Conservation (phyloP, 129 eudicot species). For the Tanacetum coccineum region DNA sequence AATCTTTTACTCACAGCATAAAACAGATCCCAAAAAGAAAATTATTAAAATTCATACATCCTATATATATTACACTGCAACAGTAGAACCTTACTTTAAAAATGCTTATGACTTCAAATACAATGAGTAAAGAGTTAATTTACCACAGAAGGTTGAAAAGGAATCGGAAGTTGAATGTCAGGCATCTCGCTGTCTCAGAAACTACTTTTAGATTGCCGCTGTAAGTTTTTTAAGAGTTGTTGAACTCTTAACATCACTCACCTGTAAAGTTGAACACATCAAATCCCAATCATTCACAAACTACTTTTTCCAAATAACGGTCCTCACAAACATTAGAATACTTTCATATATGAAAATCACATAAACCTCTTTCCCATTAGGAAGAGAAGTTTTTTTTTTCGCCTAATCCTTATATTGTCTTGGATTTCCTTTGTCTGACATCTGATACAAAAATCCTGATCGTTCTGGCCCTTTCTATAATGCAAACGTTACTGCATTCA, state of each 20-base stretch:
- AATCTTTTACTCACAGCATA: background rate
- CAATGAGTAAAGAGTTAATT: background rate
- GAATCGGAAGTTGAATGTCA: constrained; percentile 82
- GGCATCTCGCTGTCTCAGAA: constrained; percentile 78
- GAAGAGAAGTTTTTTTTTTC: constrained; percentile 85
- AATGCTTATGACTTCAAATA: constrained; percentile 9
- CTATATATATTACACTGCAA: background rate
- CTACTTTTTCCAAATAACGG: background rate
- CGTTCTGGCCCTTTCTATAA: constrained; percentile 95
- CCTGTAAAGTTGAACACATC: constrained; percentile 36
- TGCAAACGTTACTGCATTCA: constrained; percentile 83
- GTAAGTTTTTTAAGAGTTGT: constrained; percentile 60
- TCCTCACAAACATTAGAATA: background rate
- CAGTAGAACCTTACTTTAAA: background rate
- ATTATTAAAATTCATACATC: background rate
- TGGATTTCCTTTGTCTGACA: constrained; percentile 90
- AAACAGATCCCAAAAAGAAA: background rate
- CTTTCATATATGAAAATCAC: background rate
- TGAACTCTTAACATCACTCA: constrained; percentile 88
- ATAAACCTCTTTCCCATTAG: constrained; percentile 99
- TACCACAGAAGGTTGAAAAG: constrained; percentile 93
- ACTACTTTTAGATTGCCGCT: constrained; percentile 34
- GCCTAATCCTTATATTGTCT: constrained; percentile 87
- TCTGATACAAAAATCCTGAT: constrained; percentile 80
- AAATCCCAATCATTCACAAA: background rate